phyloP scores from a whole-genome alignment of 768 basidiomycete species.

The Tricholoma sp. region DNA sequence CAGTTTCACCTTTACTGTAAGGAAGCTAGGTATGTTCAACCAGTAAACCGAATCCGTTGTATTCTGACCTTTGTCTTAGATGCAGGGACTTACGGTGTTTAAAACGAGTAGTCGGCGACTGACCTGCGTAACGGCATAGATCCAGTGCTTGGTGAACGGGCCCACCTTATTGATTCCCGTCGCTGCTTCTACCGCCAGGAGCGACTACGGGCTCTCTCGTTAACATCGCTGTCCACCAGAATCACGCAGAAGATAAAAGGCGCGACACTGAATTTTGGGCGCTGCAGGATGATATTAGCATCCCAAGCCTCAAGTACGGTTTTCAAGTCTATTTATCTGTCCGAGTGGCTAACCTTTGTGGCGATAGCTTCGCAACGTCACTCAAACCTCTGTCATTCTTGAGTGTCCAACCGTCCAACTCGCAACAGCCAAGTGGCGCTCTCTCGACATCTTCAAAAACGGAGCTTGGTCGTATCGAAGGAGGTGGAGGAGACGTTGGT shows the following conservation, averaged over 20 bases:
- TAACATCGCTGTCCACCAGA: constrained; percentile 92
- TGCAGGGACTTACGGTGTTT: constrained; percentile 58
- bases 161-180: constrained; percentile 97
- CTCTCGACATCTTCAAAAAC: constrained; percentile 91
- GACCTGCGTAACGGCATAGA: constrained; percentile 39
- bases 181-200: constrained; percentile 88
- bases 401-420: constrained; percentile 90
- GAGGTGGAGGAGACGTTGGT: constrained; percentile 26
- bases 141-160: constrained; percentile 88
- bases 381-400: constrained; percentile 94
- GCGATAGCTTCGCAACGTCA: constrained; percentile 78
- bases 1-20: constrained; percentile 88
- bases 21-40: constrained; percentile 78
- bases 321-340: neutral
- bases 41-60: neutral
- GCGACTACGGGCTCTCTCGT: constrained; percentile 93
- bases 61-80: constrained; percentile 39
- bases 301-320: constrained; percentile 68
- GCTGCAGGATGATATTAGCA: constrained; percentile 75
- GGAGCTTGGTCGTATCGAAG: constrained; percentile 55
- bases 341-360: neutral
- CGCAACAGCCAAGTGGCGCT: constrained; percentile 81
- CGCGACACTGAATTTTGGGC: constrained; percentile 80
- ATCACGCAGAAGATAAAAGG: constrained; percentile 76
- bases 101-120: neutral